These are phyloP conservation scores for Angomonas desouzai DNA, from an alignment of 208 protist genomes.

Conservation along the genomic window DNA sequence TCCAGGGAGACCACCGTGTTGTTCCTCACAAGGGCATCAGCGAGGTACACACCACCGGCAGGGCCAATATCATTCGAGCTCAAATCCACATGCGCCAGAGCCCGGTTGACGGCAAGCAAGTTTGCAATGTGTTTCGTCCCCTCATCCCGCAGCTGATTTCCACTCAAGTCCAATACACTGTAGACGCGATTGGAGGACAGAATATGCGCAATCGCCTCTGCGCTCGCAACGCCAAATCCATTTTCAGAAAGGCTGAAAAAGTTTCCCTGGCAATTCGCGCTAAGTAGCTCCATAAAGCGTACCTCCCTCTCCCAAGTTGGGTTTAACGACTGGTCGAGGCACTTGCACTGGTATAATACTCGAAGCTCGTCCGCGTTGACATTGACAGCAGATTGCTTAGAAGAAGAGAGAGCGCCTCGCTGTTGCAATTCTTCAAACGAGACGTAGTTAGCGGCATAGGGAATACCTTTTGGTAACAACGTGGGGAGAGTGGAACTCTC, in stretches of 20 bases:
- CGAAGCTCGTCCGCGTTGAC: slow-evolving; percentile 74
- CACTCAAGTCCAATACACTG: slow-evolving; percentile 86
- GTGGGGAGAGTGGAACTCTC: slow-evolving; percentile 43
- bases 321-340: slow-evolving; percentile 75
- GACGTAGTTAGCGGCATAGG: slow-evolving; percentile 86
- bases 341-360: slow-evolving; percentile 83
- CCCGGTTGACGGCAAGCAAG: slow-evolving; percentile 68
- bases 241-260: slow-evolving; percentile 88
- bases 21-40: slow-evolving; percentile 77
- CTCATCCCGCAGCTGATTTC: slow-evolving; percentile 87
- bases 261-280: slow-evolving; percentile 78
- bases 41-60: slow-evolving; percentile 69
- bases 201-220: slow-evolving; percentile 74
- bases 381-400: slow-evolving; percentile 56
- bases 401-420: slow-evolving; percentile 44
- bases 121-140: slow-evolving; percentile 76
- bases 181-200: slow-evolving; percentile 80
- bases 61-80: slow-evolving; percentile 90
- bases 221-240: slow-evolving; percentile 69
- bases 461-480: slow-evolving; percentile 76
- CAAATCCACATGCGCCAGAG: slow-evolving; percentile 81
- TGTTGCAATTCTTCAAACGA: slow-evolving; percentile 77
- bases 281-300: slow-evolving; percentile 91
- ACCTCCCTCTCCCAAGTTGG: slow-evolving; percentile 86
- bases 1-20: slow-evolving; percentile 90